phyloP scores from a whole-genome alignment of 345 rosid genomes.

The Syzygium aromaticum region DNA sequence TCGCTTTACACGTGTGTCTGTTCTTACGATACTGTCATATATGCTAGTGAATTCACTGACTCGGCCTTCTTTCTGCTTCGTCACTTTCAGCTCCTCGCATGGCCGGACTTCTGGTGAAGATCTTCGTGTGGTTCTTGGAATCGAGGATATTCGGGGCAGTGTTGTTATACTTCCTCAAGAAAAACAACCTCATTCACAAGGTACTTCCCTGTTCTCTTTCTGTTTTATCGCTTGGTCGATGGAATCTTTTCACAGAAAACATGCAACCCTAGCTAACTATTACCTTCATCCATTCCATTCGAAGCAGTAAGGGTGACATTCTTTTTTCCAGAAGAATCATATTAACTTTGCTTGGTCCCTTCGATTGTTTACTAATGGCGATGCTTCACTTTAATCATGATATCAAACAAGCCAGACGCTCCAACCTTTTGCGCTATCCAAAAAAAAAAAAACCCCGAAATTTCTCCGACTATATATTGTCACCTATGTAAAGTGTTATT shows the following conservation, averaged over 20 bases:
- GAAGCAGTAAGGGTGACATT: not conserved
- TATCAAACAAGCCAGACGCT: not conserved
- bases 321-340: not conserved
- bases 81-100: constrained; percentile 43
- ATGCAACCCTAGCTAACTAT: not conserved
- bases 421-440: not conserved
- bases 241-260: not conserved
- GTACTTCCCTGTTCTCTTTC: constrained; percentile 8
- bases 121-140: constrained; percentile 58
- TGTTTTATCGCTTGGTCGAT: not conserved
- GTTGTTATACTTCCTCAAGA: constrained; percentile 39
- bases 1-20: not conserved
- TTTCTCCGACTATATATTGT: not conserved
- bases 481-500: not conserved
- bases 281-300: not conserved
- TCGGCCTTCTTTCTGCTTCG: not conserved
- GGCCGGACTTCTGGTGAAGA: constrained; percentile 59
- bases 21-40: not conserved
- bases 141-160: constrained; percentile 28
- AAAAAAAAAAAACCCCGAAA: not conserved
- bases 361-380: not conserved
- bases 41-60: not conserved
- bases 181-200: constrained; percentile 49
- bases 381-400: not conserved
- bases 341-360: not conserved